A percentile compares a stretch with the other conserved stretches of the same genome.
Conservation (phyloP, 2,329 filamentous ascomycete genomes). For the Botrytis fabae region DNA sequence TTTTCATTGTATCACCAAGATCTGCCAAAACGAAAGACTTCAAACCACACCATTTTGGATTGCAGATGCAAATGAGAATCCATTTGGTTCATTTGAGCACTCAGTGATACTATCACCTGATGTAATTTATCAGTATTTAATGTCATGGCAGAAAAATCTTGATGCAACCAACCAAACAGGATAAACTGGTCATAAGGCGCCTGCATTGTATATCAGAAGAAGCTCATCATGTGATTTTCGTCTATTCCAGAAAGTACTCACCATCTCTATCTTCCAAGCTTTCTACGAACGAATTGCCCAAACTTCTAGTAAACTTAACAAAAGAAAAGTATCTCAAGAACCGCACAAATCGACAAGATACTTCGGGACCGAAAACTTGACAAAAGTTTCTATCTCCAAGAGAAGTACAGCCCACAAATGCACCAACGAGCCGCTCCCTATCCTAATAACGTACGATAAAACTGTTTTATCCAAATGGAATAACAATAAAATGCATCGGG, state of each 20-base stretch:
- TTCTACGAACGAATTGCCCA: neutral
- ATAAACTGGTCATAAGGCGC: conserved; percentile 21
- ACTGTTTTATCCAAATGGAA: neutral
- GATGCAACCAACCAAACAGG: conserved; percentile 13
- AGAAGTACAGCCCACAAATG: neutral
- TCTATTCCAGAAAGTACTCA: neutral
- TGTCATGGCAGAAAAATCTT: no score
- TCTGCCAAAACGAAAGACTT: neutral
- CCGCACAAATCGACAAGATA: neutral
- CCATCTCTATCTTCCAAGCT: neutral
- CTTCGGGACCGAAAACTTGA: neutral
- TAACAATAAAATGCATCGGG: neutral
- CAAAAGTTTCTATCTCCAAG: neutral
- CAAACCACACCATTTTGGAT: conserved; percentile 30
- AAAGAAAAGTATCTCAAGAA: neutral
- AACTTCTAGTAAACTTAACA: neutral
- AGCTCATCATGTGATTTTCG: neutral
- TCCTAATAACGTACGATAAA: neutral
- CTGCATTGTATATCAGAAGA: neutral
- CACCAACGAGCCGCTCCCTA: neutral
- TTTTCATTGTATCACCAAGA: neutral
- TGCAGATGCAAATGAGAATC: conserved; percentile 34
- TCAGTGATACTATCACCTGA: conserved; percentile 37
- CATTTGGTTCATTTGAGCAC: conserved; percentile 29
- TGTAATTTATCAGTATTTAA: neutral